Evolutionary conservation across 208 protist species (phyloP).

Genomic region (Trypanosoma lewisi): DNA sequence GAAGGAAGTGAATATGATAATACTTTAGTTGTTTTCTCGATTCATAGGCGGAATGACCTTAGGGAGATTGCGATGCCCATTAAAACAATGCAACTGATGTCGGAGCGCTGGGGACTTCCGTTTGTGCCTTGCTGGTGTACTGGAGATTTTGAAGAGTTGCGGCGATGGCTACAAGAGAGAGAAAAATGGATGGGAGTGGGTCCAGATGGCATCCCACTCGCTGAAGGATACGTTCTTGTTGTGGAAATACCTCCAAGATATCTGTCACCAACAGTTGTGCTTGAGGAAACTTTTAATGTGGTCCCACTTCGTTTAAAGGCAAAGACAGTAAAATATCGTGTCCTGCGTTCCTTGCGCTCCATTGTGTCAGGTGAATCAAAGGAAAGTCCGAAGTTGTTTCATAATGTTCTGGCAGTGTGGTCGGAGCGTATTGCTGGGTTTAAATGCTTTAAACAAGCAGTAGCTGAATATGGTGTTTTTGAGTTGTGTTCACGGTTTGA

Average conservation of each 20-base stretch:
- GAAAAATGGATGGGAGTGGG: constrained; percentile 34
- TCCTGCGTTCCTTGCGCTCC: constrained; percentile 75
- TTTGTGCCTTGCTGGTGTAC: constrained; percentile 33
- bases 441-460: constrained; percentile 16
- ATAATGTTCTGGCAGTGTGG: constrained; percentile 57
- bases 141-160: constrained; percentile 22
- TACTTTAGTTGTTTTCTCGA: constrained; percentile 54
- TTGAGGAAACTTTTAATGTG: constrained; percentile 28
- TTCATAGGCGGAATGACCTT: constrained; percentile 46
- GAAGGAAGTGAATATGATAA: constrained; percentile 51
- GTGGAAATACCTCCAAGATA: constrained; percentile 32
- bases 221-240: constrained; percentile 81
- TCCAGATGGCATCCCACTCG: constrained; percentile 35
- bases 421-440: constrained; percentile 12
- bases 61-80: constrained; percentile 45
- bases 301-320: constrained; percentile 73
- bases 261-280: background rate
- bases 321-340: constrained; percentile 75
- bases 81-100: constrained; percentile 25
- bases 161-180: constrained; percentile 25
- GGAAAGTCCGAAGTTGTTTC: constrained; percentile 45
- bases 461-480: constrained; percentile 20
- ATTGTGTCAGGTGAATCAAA: constrained; percentile 52
- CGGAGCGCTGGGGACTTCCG: constrained; percentile 45
- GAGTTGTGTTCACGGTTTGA: constrained; percentile 46